These are phyloP conservation scores for Trichoderma asperellum DNA, from an alignment of 2,329 filamentous ascomycete genomes.

Conservation along the genomic window DNA sequence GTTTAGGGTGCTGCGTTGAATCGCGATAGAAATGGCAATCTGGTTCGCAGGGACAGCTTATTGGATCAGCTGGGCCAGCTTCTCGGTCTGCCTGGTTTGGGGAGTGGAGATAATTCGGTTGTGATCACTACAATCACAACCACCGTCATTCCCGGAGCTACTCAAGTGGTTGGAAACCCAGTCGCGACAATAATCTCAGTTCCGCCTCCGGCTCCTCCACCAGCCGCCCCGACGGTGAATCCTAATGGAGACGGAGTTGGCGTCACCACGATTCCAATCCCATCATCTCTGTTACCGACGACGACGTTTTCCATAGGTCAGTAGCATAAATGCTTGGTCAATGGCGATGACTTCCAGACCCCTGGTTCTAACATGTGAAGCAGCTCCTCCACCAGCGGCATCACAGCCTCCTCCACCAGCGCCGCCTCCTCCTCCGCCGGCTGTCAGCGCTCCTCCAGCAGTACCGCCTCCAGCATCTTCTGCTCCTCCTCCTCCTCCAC, in stretches of 20 bases:
- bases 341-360: background rate
- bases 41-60: slow-evolving; percentile 16
- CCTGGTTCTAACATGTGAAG: background rate
- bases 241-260: slow-evolving; percentile 37
- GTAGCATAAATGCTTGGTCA: background rate
- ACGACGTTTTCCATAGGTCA: slow-evolving; percentile 36
- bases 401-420: slow-evolving; percentile 7
- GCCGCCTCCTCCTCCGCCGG: slow-evolving; percentile 19
- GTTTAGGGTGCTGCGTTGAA: slow-evolving; percentile 24
- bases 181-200: background rate
- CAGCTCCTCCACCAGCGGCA: slow-evolving; percentile 13
- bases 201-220: background rate
- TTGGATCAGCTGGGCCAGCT: slow-evolving; percentile 29
- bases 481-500: background rate
- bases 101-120: background rate
- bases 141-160: slow-evolving; percentile 11
- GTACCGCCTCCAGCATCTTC: background rate
- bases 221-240: slow-evolving; percentile 26
- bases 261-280: slow-evolving; percentile 40
- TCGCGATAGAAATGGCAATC: slow-evolving; percentile 15
- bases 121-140: slow-evolving; percentile 12
- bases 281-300: slow-evolving; percentile 35
- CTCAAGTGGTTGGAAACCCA: background rate
- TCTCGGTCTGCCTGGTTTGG: slow-evolving; percentile 27
- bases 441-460: background rate